Conservation (phyloP, 1,284 basidiomycete species). For the Cutaneotrichosporon cutaneum region DNA sequence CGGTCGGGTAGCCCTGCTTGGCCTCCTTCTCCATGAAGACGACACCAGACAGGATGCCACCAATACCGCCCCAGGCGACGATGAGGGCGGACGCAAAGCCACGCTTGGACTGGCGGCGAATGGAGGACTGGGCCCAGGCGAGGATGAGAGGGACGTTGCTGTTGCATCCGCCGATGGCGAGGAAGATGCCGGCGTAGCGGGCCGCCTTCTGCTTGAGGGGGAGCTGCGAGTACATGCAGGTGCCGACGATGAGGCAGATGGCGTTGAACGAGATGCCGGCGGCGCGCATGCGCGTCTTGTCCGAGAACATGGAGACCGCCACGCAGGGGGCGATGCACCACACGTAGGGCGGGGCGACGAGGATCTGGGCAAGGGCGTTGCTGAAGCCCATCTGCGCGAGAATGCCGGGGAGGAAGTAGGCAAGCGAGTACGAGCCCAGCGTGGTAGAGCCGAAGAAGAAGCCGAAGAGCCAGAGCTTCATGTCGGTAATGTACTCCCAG, state of each 20-base stretch:
- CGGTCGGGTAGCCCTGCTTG: constrained; percentile 29
- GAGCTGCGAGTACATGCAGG: constrained; percentile 25
- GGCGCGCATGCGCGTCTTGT: constrained; percentile 34
- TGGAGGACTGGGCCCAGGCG: constrained; percentile 51
- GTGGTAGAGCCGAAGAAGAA: constrained; percentile 49
- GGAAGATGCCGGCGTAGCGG: constrained; percentile 47
- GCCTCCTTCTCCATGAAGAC: constrained; percentile 37
- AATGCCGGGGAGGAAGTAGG: constrained; percentile 54
- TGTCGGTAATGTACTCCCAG: constrained; percentile 42
- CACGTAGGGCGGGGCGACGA: constrained; percentile 54
- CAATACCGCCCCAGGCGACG: constrained; percentile 53
- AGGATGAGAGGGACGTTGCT: constrained; percentile 42
- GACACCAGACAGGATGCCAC: constrained; percentile 54
- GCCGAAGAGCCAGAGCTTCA: constrained; percentile 54
- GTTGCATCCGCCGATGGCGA: constrained; percentile 48
- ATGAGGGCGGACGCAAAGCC: constrained; percentile 49
- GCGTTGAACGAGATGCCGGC: constrained; percentile 20
- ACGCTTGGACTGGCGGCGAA: constrained; percentile 52
- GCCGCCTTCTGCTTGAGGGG: constrained; percentile 7
- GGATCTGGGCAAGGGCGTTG: constrained; percentile 39
- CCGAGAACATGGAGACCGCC: constrained; percentile 43
- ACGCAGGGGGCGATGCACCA: constrained; percentile 47
- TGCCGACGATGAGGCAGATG: constrained; percentile 17
- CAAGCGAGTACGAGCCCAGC: constrained; percentile 26
- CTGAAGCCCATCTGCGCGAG: constrained; percentile 52